Percentiles rank a stretch among this genome's conserved stretches.
Evolutionary conservation across 352 stramenopile species (phyloP).

Genomic region (Phytophthora palmivora): DNA sequence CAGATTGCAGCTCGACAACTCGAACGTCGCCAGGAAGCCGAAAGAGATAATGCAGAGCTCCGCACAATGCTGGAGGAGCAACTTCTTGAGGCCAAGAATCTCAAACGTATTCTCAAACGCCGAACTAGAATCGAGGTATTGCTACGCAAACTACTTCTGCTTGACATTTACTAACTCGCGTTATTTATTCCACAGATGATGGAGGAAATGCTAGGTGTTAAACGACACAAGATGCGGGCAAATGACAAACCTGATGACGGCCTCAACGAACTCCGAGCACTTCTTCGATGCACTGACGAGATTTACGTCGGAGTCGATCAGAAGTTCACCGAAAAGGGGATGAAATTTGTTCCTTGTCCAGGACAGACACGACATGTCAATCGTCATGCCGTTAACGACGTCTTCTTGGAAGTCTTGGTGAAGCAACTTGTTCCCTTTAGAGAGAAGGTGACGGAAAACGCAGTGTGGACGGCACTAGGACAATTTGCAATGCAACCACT

Average conservation of each 20-base stretch:
- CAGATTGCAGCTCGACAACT: conserved; percentile 25
- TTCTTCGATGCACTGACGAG: conserved; percentile 22
- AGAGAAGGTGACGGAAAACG: conserved; percentile 2
- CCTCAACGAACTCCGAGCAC: conserved; percentile 3
- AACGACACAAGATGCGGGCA: conserved; percentile 15
- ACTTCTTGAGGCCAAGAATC: conserved; percentile 29
- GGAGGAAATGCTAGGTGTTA: conserved; percentile 22
- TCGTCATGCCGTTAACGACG: conserved; percentile 11
- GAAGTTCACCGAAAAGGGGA: conserved; percentile 6
- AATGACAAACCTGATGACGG: background rate
- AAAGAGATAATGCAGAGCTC: conserved; percentile 29
- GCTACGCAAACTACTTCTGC: background rate
- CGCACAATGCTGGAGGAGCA: conserved; percentile 28
- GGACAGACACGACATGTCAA: conserved; percentile 13
- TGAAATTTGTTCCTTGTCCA: conserved; percentile 17
- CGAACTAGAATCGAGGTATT: background rate
- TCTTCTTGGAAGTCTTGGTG: conserved; percentile 37
- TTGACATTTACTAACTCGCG: background rate
- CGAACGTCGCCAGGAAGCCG: conserved; percentile 14
- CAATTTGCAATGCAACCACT: conserved; percentile 18
- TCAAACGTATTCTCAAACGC: conserved; percentile 9
- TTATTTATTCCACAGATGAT: conserved; percentile 6
- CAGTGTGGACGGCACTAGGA: conserved; percentile 12
- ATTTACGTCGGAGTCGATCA: conserved; percentile 24
- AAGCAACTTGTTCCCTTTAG: conserved; percentile 28